These are phyloP conservation scores for Lepraria neglecta DNA, from an alignment of 495 filamentous ascomycete species.

Conservation along the genomic window DNA sequence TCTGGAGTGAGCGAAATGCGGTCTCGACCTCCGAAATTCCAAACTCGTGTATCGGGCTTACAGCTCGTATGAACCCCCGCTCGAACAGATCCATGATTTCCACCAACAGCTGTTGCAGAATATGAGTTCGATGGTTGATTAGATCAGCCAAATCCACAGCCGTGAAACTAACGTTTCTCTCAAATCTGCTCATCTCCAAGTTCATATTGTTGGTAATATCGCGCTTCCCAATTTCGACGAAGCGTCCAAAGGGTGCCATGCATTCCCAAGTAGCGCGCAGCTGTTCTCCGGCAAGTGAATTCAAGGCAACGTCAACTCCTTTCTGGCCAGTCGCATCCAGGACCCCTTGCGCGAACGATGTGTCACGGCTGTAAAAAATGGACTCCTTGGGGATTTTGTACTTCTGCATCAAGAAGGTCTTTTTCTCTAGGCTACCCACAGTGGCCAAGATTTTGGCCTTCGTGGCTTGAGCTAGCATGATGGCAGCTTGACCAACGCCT, in stretches of 20 bases:
- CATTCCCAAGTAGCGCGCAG: constrained; percentile 39
- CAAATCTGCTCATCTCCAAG: constrained; percentile 11
- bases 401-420: constrained; percentile 31
- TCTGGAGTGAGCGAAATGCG: constrained; percentile 44
- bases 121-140: constrained; percentile 36
- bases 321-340: constrained; percentile 37
- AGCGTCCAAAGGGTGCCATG: constrained; percentile 41
- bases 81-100: constrained; percentile 14
- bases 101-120: constrained; percentile 36
- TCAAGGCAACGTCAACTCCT: constrained; percentile 54
- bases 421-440: constrained; percentile 41
- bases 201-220: constrained; percentile 34
- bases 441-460: constrained; percentile 55
- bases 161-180: constrained; percentile 30
- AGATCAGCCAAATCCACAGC: constrained; percentile 26
- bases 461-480: constrained; percentile 44
- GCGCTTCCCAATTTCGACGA: constrained; percentile 41
- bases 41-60: constrained; percentile 10
- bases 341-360: constrained; percentile 41
- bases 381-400: constrained; percentile 37
- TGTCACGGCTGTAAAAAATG: constrained; percentile 45
- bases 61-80: neutral
- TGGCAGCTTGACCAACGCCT: constrained; percentile 49
- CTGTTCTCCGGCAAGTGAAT: constrained; percentile 40
- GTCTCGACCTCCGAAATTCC: constrained; percentile 34